Conservation (phyloP, 1,284 basidiomycete species). For the Cryptococcus deneoformans region DNA sequence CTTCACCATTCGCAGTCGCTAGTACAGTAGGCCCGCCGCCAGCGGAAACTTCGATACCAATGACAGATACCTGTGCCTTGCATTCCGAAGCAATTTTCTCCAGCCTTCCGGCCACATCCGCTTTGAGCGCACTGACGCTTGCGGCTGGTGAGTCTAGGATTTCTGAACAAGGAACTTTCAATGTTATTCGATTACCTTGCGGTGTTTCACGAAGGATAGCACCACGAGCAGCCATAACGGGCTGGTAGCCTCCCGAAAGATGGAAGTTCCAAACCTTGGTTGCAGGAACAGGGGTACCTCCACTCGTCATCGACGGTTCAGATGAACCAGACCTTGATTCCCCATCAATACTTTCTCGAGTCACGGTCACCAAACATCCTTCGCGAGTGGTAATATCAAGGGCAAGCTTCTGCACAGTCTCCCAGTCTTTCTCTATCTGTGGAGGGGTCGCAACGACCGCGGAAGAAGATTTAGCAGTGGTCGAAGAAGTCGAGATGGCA, state of each 20-base stretch:
- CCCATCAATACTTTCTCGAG: constrained; percentile 52
- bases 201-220: constrained; percentile 87
- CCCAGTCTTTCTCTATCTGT: constrained; percentile 49
- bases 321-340: constrained; percentile 5
- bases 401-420: constrained; percentile 75
- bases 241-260: constrained; percentile 84
- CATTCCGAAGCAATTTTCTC: constrained; percentile 91
- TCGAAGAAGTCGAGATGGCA: constrained; percentile 13
- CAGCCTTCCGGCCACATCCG: constrained; percentile 78
- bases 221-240: constrained; percentile 87
- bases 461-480: constrained; percentile 14
- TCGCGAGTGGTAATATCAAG: constrained; percentile 75
- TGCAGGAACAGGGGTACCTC: constrained; percentile 11
- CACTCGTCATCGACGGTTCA: neutral
- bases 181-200: constrained; percentile 75
- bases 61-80: constrained; percentile 79
- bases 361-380: constrained; percentile 75
- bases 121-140: constrained; percentile 70
- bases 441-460: constrained; percentile 17
- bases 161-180: constrained; percentile 89
- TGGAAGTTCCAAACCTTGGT: constrained; percentile 72
- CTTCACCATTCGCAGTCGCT: constrained; percentile 26
- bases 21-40: constrained; percentile 24
- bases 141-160: constrained; percentile 77
- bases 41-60: constrained; percentile 40